phyloP scores from a whole-genome alignment of 2,329 filamentous ascomycete genomes.

The Penicillium sp. region DNA sequence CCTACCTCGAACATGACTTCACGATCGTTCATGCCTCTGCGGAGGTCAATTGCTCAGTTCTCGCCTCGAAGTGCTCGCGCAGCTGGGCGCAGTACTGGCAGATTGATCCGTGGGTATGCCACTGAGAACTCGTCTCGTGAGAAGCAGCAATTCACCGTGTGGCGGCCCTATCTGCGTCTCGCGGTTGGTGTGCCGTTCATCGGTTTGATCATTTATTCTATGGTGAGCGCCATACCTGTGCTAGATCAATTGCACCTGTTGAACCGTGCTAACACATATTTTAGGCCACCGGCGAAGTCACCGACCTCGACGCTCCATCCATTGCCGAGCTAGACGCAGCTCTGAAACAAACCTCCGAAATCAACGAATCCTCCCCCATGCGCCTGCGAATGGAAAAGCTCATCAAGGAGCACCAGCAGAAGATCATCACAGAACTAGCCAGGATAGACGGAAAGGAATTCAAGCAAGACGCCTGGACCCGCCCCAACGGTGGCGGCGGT shows the following conservation, averaged over 20 bases:
- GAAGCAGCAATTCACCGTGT: conserved; percentile 39
- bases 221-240: conserved; percentile 40
- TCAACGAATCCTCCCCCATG: conserved; percentile 84
- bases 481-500: conserved; percentile 86
- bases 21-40: conserved; percentile 36
- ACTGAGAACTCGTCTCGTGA: conserved; percentile 24
- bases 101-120: conserved; percentile 29
- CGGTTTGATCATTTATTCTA: conserved; percentile 52
- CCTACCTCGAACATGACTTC: conserved; percentile 32
- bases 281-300: conserved; percentile 40
- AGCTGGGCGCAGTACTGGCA: conserved; percentile 18
- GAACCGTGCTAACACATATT: not conserved
- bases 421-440: conserved; percentile 82
- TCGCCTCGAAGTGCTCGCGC: conserved; percentile 25
- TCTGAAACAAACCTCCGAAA: conserved; percentile 73
- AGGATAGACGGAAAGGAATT: conserved; percentile 82
- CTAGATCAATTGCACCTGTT: not conserved
- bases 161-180: conserved; percentile 51
- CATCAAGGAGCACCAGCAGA: conserved; percentile 87
- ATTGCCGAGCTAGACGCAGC: conserved; percentile 85
- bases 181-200: conserved; percentile 53
- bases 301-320: conserved; percentile 52
- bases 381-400: conserved; percentile 96
- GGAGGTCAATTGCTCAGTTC: conserved; percentile 34
- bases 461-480: conserved; percentile 80